Conservation (phyloP, 768 basidiomycete species). For the Lactifluus echinatus region DNA sequence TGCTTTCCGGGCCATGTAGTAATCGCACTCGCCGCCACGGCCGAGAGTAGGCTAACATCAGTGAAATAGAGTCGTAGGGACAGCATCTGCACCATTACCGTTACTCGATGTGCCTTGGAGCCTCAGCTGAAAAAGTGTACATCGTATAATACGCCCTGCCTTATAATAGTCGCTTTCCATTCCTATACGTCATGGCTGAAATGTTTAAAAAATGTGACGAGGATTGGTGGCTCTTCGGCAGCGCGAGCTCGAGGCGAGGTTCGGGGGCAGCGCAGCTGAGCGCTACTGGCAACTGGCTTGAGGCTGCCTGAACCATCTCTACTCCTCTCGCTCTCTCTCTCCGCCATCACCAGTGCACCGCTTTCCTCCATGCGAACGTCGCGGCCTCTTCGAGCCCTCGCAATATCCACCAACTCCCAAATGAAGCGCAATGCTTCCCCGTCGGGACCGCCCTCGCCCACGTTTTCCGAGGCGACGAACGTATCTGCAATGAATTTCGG, state of each 20-base stretch:
- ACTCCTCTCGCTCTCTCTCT: not conserved
- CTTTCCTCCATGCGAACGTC: slow-evolving; percentile 39
- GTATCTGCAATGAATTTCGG: slow-evolving; percentile 74
- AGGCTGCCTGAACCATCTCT: not conserved
- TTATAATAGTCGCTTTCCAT: not conserved
- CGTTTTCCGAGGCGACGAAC: slow-evolving; percentile 74
- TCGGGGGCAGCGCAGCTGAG: not conserved
- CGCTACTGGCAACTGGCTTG: too few species aligned
- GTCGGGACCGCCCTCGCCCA: slow-evolving; percentile 71
- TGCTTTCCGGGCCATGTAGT: not conserved
- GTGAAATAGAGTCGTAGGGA: not conserved
- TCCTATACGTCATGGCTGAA: not conserved
- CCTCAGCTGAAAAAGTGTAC: not conserved
- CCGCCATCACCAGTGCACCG: not conserved
- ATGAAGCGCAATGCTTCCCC: slow-evolving; percentile 38
- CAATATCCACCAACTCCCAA: slow-evolving; percentile 27
- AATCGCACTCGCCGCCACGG: not conserved
- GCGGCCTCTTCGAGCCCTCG: slow-evolving; percentile 48
- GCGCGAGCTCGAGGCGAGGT: not conserved
- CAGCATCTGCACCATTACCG: not conserved
- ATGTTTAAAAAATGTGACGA: not conserved
- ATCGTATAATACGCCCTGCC: not conserved
- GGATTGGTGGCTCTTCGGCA: not conserved
- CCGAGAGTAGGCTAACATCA: not conserved
- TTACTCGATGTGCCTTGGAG: not conserved